phyloP scores from a whole-genome alignment of 768 basidiomycete species.

The Naganishia vishniacii region DNA sequence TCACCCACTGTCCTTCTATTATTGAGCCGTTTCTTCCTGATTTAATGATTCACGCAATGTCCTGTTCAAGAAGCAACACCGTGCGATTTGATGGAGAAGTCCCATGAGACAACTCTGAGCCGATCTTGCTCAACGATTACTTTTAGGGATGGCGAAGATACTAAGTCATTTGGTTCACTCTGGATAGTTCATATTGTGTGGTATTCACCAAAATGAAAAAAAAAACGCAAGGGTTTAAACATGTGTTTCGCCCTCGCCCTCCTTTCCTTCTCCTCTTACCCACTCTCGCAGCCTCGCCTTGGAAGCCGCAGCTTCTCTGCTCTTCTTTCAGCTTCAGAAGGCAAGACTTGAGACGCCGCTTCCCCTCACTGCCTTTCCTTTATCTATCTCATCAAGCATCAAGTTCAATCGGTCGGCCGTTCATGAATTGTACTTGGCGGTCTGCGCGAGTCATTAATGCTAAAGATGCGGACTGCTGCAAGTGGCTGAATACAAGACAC shows the following conservation, averaged over 20 bases:
- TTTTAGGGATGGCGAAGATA: background rate
- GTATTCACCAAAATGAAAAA: too few species aligned
- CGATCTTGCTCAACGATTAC: too few species aligned
- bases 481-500: background rate
- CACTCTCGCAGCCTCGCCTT: background rate
- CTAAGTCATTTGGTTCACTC: slow-evolving; percentile 2
- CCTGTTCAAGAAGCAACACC: too few species aligned
- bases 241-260: background rate
- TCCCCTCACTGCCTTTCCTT: background rate
- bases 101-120: too few species aligned
- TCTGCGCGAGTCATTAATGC: background rate
- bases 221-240: too few species aligned
- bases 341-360: too few species aligned
- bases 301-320: too few species aligned
- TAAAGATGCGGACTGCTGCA: background rate
- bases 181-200: background rate
- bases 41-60: too few species aligned
- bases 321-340: too few species aligned
- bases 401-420: background rate
- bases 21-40: too few species aligned
- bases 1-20: too few species aligned
- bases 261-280: background rate
- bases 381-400: background rate
- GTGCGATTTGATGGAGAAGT: too few species aligned
- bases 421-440: background rate